A percentile compares a stretch with the other conserved stretches of the same genome.
Evolutionary conservation across 495 filamentous ascomycete species (phyloP).

Genomic region (Penicillium argentinense): DNA sequence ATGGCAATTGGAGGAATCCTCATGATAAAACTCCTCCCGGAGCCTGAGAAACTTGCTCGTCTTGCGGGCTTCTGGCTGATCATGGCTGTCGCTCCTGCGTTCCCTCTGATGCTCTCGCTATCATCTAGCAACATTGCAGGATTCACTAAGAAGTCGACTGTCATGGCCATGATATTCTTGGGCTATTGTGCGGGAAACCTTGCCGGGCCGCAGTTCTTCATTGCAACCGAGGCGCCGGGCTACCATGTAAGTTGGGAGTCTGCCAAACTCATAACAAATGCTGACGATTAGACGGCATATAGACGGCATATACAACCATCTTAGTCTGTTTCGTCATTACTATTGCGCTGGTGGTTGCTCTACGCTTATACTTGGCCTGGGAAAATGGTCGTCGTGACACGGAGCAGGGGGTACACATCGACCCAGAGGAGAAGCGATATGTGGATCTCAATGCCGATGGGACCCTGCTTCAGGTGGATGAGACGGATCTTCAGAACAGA

Average conservation of each 20-base stretch:
- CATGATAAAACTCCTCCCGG: conserved; percentile 22
- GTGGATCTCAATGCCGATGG: no score
- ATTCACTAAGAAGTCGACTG: conserved; percentile 17
- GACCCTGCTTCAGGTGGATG: no score
- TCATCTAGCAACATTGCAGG: conserved; percentile 26
- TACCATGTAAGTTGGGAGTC: conserved; percentile 3
- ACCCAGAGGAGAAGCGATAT: no score
- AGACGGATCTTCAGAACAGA: no score
- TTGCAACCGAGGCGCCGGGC: conserved; percentile 4
- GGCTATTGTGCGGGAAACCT: conserved; percentile 12
- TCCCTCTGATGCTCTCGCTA: conserved; percentile 31
- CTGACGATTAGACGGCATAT: no score
- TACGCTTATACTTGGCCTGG: no score
- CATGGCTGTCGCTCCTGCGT: conserved; percentile 47
- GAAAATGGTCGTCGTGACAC: no score
- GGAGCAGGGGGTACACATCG: no score
- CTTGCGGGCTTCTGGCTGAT: conserved; percentile 52
- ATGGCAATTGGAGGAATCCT: conserved; percentile 7
- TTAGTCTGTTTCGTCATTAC: no score
- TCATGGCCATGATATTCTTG: conserved; percentile 7
- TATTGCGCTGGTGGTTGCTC: no score
- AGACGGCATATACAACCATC: no score
- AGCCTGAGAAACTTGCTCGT: conserved; percentile 34
- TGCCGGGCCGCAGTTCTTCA: conserved; percentile 11
- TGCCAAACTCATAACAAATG: no score